Evolutionary conservation across 345 rosid species (phyloP).

Genomic region (Gynandropsis gynandra): DNA sequence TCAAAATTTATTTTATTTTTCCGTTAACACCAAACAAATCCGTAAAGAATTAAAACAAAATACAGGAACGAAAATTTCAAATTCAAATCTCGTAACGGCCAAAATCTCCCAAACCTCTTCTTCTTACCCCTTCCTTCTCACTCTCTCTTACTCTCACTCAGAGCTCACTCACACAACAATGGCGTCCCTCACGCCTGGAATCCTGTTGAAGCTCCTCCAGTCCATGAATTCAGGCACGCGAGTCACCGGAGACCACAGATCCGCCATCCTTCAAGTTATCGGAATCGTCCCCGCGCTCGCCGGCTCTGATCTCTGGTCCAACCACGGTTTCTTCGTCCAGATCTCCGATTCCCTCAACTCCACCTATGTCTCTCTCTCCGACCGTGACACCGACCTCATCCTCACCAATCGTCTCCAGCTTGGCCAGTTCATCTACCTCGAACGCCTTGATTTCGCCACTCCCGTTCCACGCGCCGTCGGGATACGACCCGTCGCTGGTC

Average conservation of each 20-base stretch:
- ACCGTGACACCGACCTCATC: conserved; percentile 76
- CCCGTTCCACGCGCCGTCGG: conserved; percentile 76
- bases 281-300: conserved; percentile 93
- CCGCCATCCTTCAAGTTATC: conserved; percentile 72
- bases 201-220: conserved; percentile 83
- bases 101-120: too few relatives aligned
- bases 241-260: conserved; percentile 90
- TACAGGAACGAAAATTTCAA: too few relatives aligned
- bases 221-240: conserved; percentile 68
- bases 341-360: conserved; percentile 95
- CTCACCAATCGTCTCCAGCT: conserved; percentile 89
- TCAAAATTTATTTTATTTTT: too few relatives aligned
- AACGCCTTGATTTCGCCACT: conserved; percentile 64
- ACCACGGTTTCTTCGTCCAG: conserved; percentile 91
- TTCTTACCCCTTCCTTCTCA: too few relatives aligned
- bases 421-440: conserved; percentile 85
- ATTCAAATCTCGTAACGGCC: too few relatives aligned
- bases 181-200: conserved; percentile 78
- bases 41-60: too few relatives aligned
- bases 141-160: not conserved
- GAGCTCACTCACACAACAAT: conserved; percentile 24
- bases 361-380: conserved; percentile 92
- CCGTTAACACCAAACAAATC: conserved; percentile 5
- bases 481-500: conserved; percentile 82
- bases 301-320: conserved; percentile 84